phyloP scores from a whole-genome alignment of 768 basidiomycete species.

The Termitomyces sp. region DNA sequence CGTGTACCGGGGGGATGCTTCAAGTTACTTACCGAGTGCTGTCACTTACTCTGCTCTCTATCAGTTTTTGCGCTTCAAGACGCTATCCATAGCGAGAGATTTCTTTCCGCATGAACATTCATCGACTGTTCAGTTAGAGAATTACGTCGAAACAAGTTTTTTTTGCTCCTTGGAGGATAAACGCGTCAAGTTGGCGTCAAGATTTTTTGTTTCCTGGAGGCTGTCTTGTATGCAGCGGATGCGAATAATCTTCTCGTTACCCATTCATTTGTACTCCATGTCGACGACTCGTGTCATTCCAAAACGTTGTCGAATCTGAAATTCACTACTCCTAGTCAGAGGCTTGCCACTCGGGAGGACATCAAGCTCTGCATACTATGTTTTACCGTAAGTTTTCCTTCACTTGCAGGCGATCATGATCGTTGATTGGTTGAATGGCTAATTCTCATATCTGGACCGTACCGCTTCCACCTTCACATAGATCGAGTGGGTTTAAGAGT shows the following conservation, averaged over 20 bases:
- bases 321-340: background rate
- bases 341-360: background rate
- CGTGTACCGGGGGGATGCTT: background rate
- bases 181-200: too few relatives aligned
- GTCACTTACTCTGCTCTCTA: background rate
- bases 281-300: background rate
- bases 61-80: background rate
- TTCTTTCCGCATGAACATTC: background rate
- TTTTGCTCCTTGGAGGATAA: background rate
- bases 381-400: background rate
- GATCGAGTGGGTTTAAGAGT: background rate
- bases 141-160: background rate
- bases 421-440: background rate
- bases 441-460: background rate
- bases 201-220: background rate
- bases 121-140: background rate
- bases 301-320: background rate
- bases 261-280: background rate
- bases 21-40: background rate
- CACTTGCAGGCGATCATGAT: background rate
- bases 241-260: background rate
- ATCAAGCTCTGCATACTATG: background rate
- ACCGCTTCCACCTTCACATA: background rate
- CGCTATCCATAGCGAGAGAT: background rate
- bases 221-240: background rate